Evolutionary conservation across 257 asterid species (phyloP), one percentile per base, ranked within the genome.

Genomic region (Paraleonurus japonicus): DNA sequence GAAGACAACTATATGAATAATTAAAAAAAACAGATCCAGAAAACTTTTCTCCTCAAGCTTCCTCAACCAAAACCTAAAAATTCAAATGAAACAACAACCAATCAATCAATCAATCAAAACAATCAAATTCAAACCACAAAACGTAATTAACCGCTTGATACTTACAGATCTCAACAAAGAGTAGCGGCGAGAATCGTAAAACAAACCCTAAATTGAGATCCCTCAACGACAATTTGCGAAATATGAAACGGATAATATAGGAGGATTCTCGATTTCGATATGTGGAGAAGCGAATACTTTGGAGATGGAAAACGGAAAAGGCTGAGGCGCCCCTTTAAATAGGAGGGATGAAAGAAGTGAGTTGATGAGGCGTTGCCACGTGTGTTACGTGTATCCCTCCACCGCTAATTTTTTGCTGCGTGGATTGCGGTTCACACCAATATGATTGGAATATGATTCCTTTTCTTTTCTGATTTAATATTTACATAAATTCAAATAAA

Each of bases 321-420:
- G 22, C 2, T 0, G 1, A 30, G 3, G 10, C 65, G 23, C 41
- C 17, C 20, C 15, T 0, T 63, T 81, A 77, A 59, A 81, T 78
- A 75, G 59, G 71, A 57, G 32, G 20, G 48, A 6, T 4, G 64
- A 26, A 13, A 12, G 58, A n/a, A 12, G 66, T 13, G 17, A 19
- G 71, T 30, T 35, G 57, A 70, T 59, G 33, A 24, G 35, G 57
- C 19, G 66, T 26, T 15, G 43, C 64, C 80, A 72, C 81, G 78
- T 71, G 67, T 20, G 7, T 5, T 5, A 5, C 0, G 5, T 17
- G 48, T 3, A 43, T 27, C 73, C 81, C 73, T 75, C 81, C 64
- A 32, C 78, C 76, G 71, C 66, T 28, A 26, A 70, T 61, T 19
- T 16, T 59, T 20, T 19, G 3, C 69, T 17, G 43, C 48, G 65